These are phyloP conservation scores for Ascochyta rabiei DNA, from an alignment of 2,329 filamentous ascomycete species.

Conservation along the genomic window DNA sequence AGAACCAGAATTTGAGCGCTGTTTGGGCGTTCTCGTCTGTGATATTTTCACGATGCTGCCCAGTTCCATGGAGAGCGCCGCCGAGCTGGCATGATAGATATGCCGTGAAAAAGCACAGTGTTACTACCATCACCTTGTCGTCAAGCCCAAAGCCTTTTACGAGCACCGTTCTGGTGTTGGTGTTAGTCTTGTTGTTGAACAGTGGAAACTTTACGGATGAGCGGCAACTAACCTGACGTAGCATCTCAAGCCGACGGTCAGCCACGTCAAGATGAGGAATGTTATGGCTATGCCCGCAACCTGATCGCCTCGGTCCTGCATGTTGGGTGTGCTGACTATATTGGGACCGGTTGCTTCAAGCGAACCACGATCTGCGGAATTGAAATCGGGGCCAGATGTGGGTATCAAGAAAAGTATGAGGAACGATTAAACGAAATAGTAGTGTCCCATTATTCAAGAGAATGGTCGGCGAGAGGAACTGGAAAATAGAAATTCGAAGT, in stretches of 20 bases:
- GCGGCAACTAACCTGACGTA: conserved; percentile 40
- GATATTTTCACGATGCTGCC: conserved; percentile 41
- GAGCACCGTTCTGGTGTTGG: conserved; percentile 29
- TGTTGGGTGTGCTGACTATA: conserved; percentile 8
- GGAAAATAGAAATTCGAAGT: conserved; percentile 11
- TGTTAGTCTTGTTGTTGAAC: conserved; percentile 8
- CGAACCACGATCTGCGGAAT: conserved; percentile 1
- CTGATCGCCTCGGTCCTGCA: conserved; percentile 37
- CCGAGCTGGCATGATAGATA: conserved; percentile 40
- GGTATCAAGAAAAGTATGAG: not conserved
- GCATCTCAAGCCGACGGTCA: conserved; percentile 47
- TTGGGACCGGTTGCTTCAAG: not conserved
- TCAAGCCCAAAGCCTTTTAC: conserved; percentile 49
- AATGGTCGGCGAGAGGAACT: not conserved
- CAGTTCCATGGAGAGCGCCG: conserved; percentile 48
- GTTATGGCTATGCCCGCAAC: conserved; percentile 39
- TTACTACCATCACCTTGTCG: conserved; percentile 49
- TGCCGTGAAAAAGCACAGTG: conserved; percentile 46
- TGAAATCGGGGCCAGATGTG: not conserved
- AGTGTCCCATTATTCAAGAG: not conserved
- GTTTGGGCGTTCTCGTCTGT: conserved; percentile 32
- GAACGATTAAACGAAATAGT: conserved; percentile 1
- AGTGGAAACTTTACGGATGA: conserved; percentile 2
- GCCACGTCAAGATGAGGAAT: conserved; percentile 47
- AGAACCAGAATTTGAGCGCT: conserved; percentile 55